Conservation (phyloP, 306 rosid species). For the Ceratonia siliqua region DNA sequence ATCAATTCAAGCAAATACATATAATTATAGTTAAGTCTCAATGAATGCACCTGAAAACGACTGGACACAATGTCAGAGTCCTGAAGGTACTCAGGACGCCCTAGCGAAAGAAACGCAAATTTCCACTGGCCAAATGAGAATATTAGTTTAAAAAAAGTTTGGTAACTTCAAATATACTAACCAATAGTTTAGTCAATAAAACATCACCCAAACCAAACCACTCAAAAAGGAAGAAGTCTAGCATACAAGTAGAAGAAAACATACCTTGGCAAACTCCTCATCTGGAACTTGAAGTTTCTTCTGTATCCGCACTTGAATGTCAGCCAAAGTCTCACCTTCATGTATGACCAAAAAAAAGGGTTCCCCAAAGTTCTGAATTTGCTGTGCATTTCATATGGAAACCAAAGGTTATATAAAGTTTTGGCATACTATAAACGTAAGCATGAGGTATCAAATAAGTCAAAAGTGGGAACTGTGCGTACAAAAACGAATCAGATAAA, state of each 20-base stretch:
- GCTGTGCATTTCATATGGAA: slow-evolving; percentile 49
- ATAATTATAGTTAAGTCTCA: not conserved
- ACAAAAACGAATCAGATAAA: slow-evolving; percentile 24
- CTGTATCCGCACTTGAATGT: slow-evolving; percentile 70
- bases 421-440: not conserved
- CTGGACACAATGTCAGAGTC: slow-evolving; percentile 75
- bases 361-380: slow-evolving; percentile 90
- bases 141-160: not conserved
- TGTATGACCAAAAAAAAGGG: slow-evolving; percentile 90
- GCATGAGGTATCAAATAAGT: not conserved
- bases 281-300: slow-evolving; percentile 79
- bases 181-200: not conserved
- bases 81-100: slow-evolving; percentile 91
- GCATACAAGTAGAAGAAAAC: slow-evolving; percentile 2
- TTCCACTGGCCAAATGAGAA: slow-evolving; percentile 67
- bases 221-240: not conserved
- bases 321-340: slow-evolving; percentile 79
- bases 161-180: not conserved
- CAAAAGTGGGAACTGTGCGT: slow-evolving; percentile 9
- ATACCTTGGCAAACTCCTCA: slow-evolving; percentile 86
- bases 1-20: slow-evolving; percentile 11
- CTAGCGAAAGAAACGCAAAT: slow-evolving; percentile 83
- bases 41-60: slow-evolving; percentile 73
- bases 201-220: slow-evolving; percentile 28
- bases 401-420: not conserved